A percentile compares a stretch with the other conserved stretches of the same genome.
phyloP scores from a whole-genome alignment of 768 basidiomycete species.

The Artomyces pyxidatus region DNA sequence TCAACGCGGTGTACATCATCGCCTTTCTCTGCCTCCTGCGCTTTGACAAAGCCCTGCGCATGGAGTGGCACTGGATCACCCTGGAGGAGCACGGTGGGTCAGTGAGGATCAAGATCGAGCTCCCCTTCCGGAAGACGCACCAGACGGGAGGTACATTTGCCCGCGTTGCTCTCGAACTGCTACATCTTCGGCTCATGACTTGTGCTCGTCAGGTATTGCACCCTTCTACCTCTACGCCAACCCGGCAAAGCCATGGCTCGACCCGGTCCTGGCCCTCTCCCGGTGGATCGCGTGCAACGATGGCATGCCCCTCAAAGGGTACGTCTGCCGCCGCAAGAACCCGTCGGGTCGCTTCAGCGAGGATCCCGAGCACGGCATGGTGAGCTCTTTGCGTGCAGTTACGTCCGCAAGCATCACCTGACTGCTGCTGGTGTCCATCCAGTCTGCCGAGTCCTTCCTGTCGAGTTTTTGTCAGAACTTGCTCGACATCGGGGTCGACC shows the following conservation, averaged over 20 bases:
- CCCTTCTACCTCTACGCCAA: slow-evolving; percentile 16
- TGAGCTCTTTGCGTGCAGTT: not conserved
- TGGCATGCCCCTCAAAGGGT: slow-evolving; percentile 7
- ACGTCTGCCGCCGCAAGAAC: slow-evolving; percentile 9
- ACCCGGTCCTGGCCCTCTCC: slow-evolving; percentile 11
- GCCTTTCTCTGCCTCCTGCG: slow-evolving; percentile 19
- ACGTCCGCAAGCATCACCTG: not conserved
- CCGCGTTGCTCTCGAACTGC: not conserved
- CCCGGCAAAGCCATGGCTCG: slow-evolving; percentile 11
- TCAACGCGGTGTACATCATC: slow-evolving; percentile 12
- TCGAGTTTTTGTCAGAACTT: slow-evolving; percentile 33
- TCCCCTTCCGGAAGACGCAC: slow-evolving; percentile 18
- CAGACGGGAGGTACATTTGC: slow-evolving; percentile 17
- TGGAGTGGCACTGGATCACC: slow-evolving; percentile 15
- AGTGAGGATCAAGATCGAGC: not conserved
- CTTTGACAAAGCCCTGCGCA: slow-evolving; percentile 19
- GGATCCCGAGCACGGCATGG: slow-evolving; percentile 1
- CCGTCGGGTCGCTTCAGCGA: not conserved
- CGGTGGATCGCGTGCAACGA: slow-evolving; percentile 16
- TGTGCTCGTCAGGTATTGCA: slow-evolving; percentile 6
- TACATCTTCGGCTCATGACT: not conserved
- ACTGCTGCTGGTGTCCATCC: not conserved
- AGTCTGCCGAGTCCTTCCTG: slow-evolving; percentile 31
- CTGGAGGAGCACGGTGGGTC: not conserved
- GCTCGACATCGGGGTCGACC: slow-evolving; percentile 30